Evolutionary conservation across 2,329 filamentous ascomycete genomes (phyloP).

Genomic region (Fusarium duplospermum): DNA sequence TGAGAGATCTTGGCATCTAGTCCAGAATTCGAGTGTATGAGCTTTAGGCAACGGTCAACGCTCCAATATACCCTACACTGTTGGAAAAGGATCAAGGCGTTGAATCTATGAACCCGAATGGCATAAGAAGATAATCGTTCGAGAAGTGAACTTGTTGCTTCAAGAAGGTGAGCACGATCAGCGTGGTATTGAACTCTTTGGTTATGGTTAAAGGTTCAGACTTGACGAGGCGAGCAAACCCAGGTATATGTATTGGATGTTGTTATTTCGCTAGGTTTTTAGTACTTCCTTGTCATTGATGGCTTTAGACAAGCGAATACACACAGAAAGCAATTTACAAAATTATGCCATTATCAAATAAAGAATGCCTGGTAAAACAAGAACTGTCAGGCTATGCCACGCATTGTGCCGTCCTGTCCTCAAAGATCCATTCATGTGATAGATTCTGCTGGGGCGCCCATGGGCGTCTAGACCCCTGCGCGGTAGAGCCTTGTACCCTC

Average conservation of each 20-base stretch:
- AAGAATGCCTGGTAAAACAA: background rate
- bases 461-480: conserved; percentile 30
- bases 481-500: conserved; percentile 28
- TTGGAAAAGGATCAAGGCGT: background rate
- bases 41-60: background rate
- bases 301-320: background rate
- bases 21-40: background rate
- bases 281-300: background rate
- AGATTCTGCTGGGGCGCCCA: conserved; percentile 33
- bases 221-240: background rate
- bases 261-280: background rate
- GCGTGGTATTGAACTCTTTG: background rate
- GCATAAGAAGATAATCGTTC: background rate
- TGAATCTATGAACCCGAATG: background rate
- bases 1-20: background rate
- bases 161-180: background rate
- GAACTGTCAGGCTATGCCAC: background rate
- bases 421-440: conserved; percentile 33
- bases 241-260: background rate
- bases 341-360: background rate
- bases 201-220: background rate
- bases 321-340: background rate
- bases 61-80: background rate
- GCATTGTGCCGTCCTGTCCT: background rate
- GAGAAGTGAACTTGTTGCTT: background rate